Conservation (phyloP, 2,329 filamentous ascomycete species). For the Botrytis cinerea region DNA sequence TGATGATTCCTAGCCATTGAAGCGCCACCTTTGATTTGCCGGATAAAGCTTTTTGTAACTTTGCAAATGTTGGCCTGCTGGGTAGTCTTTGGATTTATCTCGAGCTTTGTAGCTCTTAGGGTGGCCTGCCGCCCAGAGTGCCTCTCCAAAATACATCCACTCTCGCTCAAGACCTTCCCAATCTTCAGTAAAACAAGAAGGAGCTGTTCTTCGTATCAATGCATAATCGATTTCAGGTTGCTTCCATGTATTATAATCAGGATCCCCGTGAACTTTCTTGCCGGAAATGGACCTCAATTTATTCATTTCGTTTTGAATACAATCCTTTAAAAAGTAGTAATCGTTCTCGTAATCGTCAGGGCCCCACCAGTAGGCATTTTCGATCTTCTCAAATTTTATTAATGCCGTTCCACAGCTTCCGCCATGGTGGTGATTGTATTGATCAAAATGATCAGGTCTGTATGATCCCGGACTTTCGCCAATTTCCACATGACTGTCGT, state of each 20-base stretch:
- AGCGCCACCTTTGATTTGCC: too few species aligned
- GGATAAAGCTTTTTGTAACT: background rate
- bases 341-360: background rate
- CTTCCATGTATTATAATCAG: constrained; percentile 12
- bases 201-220: background rate
- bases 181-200: constrained; percentile 15
- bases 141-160: constrained; percentile 9
- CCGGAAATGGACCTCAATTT: background rate
- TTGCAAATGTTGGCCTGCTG: background rate
- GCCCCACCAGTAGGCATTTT: constrained; percentile 14
- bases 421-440: background rate
- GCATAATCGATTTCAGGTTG: background rate
- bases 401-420: constrained; percentile 9
- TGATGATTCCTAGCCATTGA: background rate
- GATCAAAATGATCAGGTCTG: background rate
- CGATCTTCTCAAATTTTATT: constrained; percentile 3
- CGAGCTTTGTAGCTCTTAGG: background rate
- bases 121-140: background rate
- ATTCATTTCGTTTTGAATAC: background rate
- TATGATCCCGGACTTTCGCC: background rate
- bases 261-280: background rate
- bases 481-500: too few species aligned
- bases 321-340: background rate
- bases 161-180: constrained; percentile 6
- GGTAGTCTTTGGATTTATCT: constrained; percentile 9